Percentiles rank a stretch among this genome's conserved stretches.
Conservation (phyloP, 1,284 basidiomycete species). For the Marasmius sp. region DNA sequence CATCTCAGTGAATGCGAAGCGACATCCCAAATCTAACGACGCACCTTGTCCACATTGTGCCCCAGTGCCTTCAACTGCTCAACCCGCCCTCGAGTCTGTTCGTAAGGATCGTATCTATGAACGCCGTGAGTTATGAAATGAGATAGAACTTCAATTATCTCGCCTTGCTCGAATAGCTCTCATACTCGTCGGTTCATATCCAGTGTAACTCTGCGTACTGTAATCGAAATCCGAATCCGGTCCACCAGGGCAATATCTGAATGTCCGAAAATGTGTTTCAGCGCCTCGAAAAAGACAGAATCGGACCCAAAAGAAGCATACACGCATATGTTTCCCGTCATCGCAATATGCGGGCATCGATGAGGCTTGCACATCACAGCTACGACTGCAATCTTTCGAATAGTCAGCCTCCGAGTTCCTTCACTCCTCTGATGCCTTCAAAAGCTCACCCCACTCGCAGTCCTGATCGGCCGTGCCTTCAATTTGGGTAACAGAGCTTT, state of each 20-base stretch:
- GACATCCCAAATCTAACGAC: conserved; percentile 5
- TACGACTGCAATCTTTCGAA: conserved; percentile 89
- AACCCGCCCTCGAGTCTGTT: conserved; percentile 93
- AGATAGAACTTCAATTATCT: neutral
- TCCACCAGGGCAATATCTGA: conserved; percentile 97
- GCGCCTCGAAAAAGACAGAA: neutral
- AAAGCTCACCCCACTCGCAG: conserved; percentile 87
- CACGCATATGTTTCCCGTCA: conserved; percentile 99
- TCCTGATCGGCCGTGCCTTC: conserved; percentile 92
- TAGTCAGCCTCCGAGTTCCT: conserved; percentile 7
- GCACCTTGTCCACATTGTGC: conserved; percentile 95
- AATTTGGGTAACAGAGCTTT: conserved; percentile 89
- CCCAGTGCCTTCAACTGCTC: conserved; percentile 95
- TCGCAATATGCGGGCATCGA: conserved; percentile 98
- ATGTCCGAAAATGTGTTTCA: neutral
- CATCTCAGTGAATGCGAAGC: neutral
- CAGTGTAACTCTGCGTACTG: conserved; percentile 97
- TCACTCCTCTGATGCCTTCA: conserved; percentile 3
- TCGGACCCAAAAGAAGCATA: conserved; percentile 36
- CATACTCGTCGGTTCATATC: conserved; percentile 99
- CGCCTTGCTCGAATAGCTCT: conserved; percentile 90
- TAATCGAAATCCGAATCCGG: conserved; percentile 99
- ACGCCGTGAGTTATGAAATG: neutral
- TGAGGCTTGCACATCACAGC: conserved; percentile 99
- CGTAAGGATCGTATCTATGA: conserved; percentile 90